These are phyloP conservation scores for Poronia punctata DNA, from an alignment of 495 filamentous ascomycete genomes.

Conservation along the genomic window DNA sequence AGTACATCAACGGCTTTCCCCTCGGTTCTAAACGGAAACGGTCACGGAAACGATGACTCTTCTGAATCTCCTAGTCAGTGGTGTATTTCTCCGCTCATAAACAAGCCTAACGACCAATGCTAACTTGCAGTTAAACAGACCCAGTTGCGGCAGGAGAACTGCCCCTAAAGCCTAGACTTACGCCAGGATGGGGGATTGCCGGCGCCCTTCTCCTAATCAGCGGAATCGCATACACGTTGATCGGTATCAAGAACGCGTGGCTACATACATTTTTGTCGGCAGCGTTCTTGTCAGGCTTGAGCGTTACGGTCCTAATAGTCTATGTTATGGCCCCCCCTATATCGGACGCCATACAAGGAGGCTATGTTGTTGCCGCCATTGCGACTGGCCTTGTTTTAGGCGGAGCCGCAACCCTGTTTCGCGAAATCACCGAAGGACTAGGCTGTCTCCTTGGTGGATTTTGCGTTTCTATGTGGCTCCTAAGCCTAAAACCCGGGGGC, in stretches of 20 bases:
- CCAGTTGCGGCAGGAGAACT: constrained; percentile 42
- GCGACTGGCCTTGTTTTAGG: constrained; percentile 74
- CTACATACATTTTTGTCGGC: constrained; percentile 77
- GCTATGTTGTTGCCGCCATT: constrained; percentile 74
- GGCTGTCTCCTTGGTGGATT: constrained; percentile 86
- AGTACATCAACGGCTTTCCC: constrained; percentile 16
- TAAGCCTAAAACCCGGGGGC: constrained; percentile 70
- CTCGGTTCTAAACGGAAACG: constrained; percentile 23
- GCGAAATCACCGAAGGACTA: constrained; percentile 78
- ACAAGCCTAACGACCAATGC: no score
- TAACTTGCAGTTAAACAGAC: no score
- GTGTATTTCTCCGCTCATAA: not conserved
- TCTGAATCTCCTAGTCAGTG: constrained; percentile 4
- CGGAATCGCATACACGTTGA: constrained; percentile 60
- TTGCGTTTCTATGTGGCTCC: constrained; percentile 84
- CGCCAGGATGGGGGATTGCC: constrained; percentile 70
- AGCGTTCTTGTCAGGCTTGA: constrained; percentile 63
- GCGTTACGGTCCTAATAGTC: constrained; percentile 75
- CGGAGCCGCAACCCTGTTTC: constrained; percentile 67
- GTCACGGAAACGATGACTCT: constrained; percentile 14
- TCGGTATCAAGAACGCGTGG: constrained; percentile 82
- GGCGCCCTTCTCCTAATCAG: constrained; percentile 68
- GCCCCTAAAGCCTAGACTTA: constrained; percentile 67
- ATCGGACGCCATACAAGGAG: constrained; percentile 70
- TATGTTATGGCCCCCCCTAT: constrained; percentile 87